Base-by-base conservation (phyloP, 805 yeast species). In the Wickerhamiella nectarea region DNA sequence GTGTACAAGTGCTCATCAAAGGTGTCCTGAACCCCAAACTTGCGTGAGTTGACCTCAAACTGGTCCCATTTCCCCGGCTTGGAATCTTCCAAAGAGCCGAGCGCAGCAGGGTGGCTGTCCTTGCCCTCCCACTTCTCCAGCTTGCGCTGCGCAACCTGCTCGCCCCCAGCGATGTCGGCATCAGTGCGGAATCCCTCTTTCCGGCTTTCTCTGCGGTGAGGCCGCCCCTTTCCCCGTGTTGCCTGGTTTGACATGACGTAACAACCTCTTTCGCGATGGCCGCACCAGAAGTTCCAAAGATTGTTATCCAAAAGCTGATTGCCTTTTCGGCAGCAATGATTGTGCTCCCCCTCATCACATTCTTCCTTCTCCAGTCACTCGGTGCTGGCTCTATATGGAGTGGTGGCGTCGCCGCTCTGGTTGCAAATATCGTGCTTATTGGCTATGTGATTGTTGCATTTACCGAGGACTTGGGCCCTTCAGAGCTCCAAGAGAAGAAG, bases 1-100 rank as follows among this genome's bases (percentile, higher is more conserved):
- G 97, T 89, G 63, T 89, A 89, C 48, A 80, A 66, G 59, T 77
- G 76, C 62, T 89, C 97, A 59, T 87, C 89, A 59, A 72, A 81
- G 26, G 84, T 72, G 0, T 95, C 78, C 50, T 74, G 78, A 39
- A 91, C 79, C 31, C 96, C 96, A 60, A 91, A 91, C 62, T 82
- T 80, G 46, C 76, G 72, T 59, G 83, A 80, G 61, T 91, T 91
- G n/a, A 76, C 89, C 43, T 82, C 80, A 63, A 91, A 91, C 65
- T 91, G 98, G 63, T 91, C 95, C 97, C 97, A 91, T 8, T 58
- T 56, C 12, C 61, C 64, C 18, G 49, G 22, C 20, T 36, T 48
- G n/a, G 29, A 41, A 24, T 42, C 47, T n/a, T 22, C 41, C 12
- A 49, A 47, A 9, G 45, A 43, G 24, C 51, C 34, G 9, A 31